phyloP scores from a whole-genome alignment of 257 asterid species.

The Euphrasia confusa region DNA sequence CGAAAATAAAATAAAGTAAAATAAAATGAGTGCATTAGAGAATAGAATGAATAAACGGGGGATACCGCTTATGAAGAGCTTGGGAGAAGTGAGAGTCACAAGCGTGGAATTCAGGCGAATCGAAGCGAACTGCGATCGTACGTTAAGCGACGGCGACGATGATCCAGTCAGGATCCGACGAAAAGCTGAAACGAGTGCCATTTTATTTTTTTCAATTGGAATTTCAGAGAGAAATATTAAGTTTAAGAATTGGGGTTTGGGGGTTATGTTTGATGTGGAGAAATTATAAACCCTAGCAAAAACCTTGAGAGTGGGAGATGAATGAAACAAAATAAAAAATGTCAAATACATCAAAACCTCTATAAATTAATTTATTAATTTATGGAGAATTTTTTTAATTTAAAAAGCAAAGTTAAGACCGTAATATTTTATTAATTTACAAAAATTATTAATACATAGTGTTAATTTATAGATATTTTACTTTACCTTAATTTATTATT shows the following conservation, averaged over 20 bases:
- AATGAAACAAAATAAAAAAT: too few relatives aligned
- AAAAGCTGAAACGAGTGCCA: constrained; percentile 56
- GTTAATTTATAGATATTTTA: too few relatives aligned
- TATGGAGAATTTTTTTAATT: too few relatives aligned
- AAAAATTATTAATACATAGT: too few relatives aligned
- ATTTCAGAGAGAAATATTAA: background rate
- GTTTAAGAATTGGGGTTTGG: constrained; percentile 6
- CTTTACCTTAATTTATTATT: too few relatives aligned
- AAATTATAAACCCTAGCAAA: constrained; percentile 30
- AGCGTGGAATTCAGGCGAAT: constrained; percentile 70
- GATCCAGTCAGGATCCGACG: constrained; percentile 58
- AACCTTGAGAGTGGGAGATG: background rate
- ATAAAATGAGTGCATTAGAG: background rate
- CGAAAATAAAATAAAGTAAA: background rate
- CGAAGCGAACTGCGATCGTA: constrained; percentile 46
- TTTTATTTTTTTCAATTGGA: constrained; percentile 7
- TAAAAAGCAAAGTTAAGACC: too few relatives aligned
- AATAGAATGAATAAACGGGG: background rate
- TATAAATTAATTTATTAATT: too few relatives aligned
- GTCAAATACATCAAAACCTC: too few relatives aligned
- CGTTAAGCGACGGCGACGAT: constrained; percentile 34
- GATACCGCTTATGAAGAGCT: constrained; percentile 87
- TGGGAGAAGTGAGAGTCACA: constrained; percentile 72
- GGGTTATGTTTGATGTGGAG: background rate
- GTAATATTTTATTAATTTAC: too few relatives aligned